These are phyloP conservation scores for Marasmius fiardii DNA, from an alignment of 1,284 basidiomycete genomes.

Conservation along the genomic window DNA sequence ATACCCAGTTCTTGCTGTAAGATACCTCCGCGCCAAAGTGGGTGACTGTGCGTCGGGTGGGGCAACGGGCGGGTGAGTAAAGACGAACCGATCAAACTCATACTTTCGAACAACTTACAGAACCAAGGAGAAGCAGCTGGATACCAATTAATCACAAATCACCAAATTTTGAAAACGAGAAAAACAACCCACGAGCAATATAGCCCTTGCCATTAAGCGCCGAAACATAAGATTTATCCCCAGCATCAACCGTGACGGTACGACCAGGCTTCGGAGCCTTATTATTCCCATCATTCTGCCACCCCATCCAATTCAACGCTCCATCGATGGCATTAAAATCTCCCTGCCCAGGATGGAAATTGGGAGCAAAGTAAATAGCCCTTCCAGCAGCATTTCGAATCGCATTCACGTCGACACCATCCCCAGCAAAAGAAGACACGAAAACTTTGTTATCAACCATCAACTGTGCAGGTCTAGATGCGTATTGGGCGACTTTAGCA, in stretches of 20 bases:
- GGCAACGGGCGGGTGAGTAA: slow-evolving; percentile 9
- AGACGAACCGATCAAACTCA: neutral
- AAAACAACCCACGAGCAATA: slow-evolving; percentile 29
- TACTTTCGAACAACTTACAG: slow-evolving; percentile 19
- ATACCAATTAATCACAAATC: slow-evolving; percentile 11
- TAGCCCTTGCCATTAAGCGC: slow-evolving; percentile 21
- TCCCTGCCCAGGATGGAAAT: slow-evolving; percentile 19
- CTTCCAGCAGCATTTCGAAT: slow-evolving; percentile 14
- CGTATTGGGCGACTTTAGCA: slow-evolving; percentile 20
- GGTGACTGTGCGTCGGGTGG: slow-evolving; percentile 25
- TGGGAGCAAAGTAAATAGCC: slow-evolving; percentile 18
- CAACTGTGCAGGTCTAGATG: slow-evolving; percentile 18
- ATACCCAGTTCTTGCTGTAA: slow-evolving; percentile 30
- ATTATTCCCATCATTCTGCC: slow-evolving; percentile 21
- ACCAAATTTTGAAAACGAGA: too few species aligned
- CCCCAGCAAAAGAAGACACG: slow-evolving; percentile 19
- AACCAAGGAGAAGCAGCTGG: slow-evolving; percentile 41
- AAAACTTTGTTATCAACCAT: slow-evolving; percentile 13
- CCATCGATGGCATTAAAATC: slow-evolving; percentile 19
- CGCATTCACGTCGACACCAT: slow-evolving; percentile 16
- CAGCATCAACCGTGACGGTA: slow-evolving; percentile 23
- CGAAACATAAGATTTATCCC: slow-evolving; percentile 20
- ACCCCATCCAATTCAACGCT: slow-evolving; percentile 21
- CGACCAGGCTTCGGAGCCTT: slow-evolving; percentile 17
- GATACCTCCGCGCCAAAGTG: slow-evolving; percentile 29